Conservation (phyloP, 805 yeast species). For the Saccharomycopsis lassenensis region DNA sequence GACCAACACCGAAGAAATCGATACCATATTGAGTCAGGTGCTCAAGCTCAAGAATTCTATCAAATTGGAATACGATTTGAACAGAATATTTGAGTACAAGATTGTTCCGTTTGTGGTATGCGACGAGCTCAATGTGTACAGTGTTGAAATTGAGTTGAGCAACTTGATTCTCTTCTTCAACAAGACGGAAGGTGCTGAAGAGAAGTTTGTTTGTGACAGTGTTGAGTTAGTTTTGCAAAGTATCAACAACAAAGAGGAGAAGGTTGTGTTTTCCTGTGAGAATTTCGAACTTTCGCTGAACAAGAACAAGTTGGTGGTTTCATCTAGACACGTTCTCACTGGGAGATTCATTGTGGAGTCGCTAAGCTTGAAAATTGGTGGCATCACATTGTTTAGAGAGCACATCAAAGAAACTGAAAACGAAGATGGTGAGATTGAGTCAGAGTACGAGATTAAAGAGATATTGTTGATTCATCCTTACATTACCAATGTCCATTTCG, state of each 20-base stretch:
- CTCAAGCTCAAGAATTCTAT: conserved; percentile 17
- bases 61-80: conserved; percentile 23
- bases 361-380: conserved; percentile 20
- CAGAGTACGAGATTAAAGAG: conserved; percentile 12
- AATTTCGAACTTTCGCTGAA: conserved; percentile 2
- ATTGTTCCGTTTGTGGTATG: conserved; percentile 30
- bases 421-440: conserved; percentile 13
- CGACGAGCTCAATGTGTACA: conserved; percentile 28
- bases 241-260: conserved; percentile 9
- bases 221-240: conserved; percentile 19
- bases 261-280: conserved; percentile 7
- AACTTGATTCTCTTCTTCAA: conserved; percentile 20
- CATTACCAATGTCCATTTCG: conserved; percentile 18
- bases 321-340: conserved; percentile 19
- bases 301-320: conserved; percentile 6
- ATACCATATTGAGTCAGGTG: conserved; percentile 19
- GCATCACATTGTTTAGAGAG: conserved; percentile 19
- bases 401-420: conserved; percentile 12
- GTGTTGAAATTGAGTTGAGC: conserved; percentile 26
- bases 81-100: conserved; percentile 27
- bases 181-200: conserved; percentile 8
- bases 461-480: conserved; percentile 16
- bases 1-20: conserved; percentile 19
- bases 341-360: conserved; percentile 20
- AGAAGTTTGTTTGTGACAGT: conserved; percentile 13